Evolutionary conservation across 2,329 filamentous ascomycete genomes (phyloP), one percentile per base, ranked within the genome.

Genomic region (Exophiala sp.): DNA sequence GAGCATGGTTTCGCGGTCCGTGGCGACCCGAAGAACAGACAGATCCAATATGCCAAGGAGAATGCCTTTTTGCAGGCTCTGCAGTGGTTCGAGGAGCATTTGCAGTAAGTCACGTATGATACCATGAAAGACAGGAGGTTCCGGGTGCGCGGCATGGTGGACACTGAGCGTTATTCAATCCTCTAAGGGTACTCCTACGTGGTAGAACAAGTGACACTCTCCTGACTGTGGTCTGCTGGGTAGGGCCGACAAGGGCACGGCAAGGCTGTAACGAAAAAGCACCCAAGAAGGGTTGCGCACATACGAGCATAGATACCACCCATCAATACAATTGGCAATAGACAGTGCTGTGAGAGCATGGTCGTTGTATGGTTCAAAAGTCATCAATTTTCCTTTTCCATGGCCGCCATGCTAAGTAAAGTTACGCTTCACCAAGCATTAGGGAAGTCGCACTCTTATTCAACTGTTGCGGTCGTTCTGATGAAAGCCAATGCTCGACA

Each of bases 31-130:
- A 78, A 65, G 57, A 78, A 84, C 59, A 78, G 78, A 68, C 60
- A 74, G 42, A 69, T 81, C 65, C 83, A 80, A 68, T 92, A 80
- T 64, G 85, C 87, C 35, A 91, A 89, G 79, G 88, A 95, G 72
- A 83, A 87, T 72, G 89, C 89, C 4, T 94, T 94, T 68, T 65
- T 78, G 60, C 89, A 94, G 76, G 88, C 88, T 34, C 77, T 91
- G 47, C 69, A 76, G 48, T 95, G 89, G 89, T 91, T 95, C 62
- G 79, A 88, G 62, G 76, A 84, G 69, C 76, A 80, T 68, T 45
- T 64, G 57, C 57, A 55, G 51, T 45, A 55, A 55, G 56, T 59
- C 21, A 50, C 50, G 46, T 14, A 8, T 14, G 7, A n/a, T 16
- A 14, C 14, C 36, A 14, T 9, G 10, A 14, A 40, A n/a, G 38